These are phyloP conservation scores for Microbotryum intermedium DNA, from an alignment of 1,284 basidiomycete species.

Conservation along the genomic window DNA sequence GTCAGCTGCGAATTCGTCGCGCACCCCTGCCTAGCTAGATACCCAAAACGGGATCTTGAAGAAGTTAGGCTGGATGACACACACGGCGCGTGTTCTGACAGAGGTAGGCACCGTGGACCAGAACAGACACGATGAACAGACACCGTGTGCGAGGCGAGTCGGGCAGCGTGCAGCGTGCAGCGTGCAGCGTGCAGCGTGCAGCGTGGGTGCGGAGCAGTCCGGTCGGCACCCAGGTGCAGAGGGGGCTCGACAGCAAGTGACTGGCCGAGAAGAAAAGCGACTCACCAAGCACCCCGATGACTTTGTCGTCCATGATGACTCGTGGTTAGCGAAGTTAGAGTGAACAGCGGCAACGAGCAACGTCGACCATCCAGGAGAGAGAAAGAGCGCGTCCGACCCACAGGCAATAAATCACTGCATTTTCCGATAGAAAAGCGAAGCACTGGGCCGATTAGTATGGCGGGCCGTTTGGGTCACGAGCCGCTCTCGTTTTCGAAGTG, in stretches of 20 bases:
- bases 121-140: not conserved
- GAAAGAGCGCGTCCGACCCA: too few relatives aligned
- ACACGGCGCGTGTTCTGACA: not conserved
- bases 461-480: too few relatives aligned
- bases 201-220: not conserved
- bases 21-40: not conserved
- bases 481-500: too few relatives aligned
- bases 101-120: too few relatives aligned
- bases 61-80: too few relatives aligned
- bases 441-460: too few relatives aligned
- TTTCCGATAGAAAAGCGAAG: too few relatives aligned
- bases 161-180: not conserved
- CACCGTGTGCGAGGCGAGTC: not conserved
- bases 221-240: not conserved
- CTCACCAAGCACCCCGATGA: conserved; percentile 28
- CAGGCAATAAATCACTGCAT: too few relatives aligned
- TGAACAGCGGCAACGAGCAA: too few relatives aligned
- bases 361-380: too few relatives aligned
- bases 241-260: not conserved
- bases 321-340: too few relatives aligned
- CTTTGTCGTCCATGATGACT: conserved; percentile 21
- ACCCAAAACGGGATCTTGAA: too few relatives aligned
- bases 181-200: not conserved
- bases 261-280: not conserved
- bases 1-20: not conserved